Evolutionary conservation across 1,284 basidiomycete genomes (phyloP), one percentile per base, ranked within the genome.

Genomic region (Serendipita sp.): DNA sequence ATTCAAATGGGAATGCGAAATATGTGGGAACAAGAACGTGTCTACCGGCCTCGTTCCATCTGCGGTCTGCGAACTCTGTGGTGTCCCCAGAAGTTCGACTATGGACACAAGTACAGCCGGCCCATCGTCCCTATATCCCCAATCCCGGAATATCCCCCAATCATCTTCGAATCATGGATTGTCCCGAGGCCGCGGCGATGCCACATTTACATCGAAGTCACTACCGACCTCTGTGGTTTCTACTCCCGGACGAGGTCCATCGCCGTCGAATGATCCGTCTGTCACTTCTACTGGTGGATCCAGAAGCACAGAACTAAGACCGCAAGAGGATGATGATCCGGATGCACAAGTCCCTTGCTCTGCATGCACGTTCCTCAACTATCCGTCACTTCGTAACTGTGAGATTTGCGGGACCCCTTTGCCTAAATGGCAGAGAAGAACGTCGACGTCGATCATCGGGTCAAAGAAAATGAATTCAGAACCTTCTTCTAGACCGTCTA

Each of bases 291-390:
- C 42, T 17, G 0, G 17, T 13, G 22, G 43, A 5, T 30, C 38
- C 12, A 62, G 13, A 3, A 53, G 32, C 17, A 61, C 32, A 13
- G 60, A 61, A 17, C 32, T 32, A 45, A 8, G 15, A 13, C 47
- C 15, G 17, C 43, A 50, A 35, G 45, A 47, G 42, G 34, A 26
- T 8, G 32, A 10, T 34, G 30, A 41, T 13, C 13, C 15, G n/a
- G 34, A 61, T 30, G 65, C 64, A 63, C 65, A 67, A 47, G 75
- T 88, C 41, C 74, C 87, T 10, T 99, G 95, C 73, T 79, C 85
- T 0, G 84, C 85, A 0, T 99, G 95, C 70, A 98, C 95, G 0
- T 99, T 95, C 70, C 76, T 93, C 34, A 99, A 99, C 72, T 86
- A 91, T 67, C 83, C 85, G 0, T 86, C 82, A 1, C 76, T 94